Evolutionary conservation across 306 rosid species (phyloP), one percentile per base, ranked within the genome.

Genomic region (Quercus cerris): DNA sequence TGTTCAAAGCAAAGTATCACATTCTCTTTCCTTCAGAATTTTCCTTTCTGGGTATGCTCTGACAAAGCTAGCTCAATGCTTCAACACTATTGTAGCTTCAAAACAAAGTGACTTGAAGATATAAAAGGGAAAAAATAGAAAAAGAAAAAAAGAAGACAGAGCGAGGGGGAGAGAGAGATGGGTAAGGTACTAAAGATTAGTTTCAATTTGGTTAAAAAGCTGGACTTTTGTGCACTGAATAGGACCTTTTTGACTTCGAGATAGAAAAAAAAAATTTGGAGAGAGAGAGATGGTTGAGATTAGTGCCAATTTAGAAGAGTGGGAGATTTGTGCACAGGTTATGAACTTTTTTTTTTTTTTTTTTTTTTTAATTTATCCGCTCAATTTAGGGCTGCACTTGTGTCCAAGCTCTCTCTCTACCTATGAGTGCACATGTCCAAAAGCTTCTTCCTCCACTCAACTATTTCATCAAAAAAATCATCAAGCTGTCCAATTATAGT

Each of bases 381-480:
- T 44, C 27, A n/a, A 61, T 61, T 71, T 61, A 73, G 72, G 71
- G 78, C 75, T 76, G 70, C 74, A 46, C 75, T 66, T 78, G 56
- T 80, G 38, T 62, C 78, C 73, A 75, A 72, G 70, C 49, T 20
- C 49, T 54, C 27, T 81, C 35, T 85, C 91, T 90, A 92, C 74
- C 91, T 90, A 73, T 84, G 87, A 77, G 85, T 86, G 79, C 96
- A 93, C 88, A 93, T 85, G 75, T 93, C 97, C 89, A 90, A 87
- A 89, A 93, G 97, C 84, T 88, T 91, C 88, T 93, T 89, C 83
- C 97, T 93, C 73, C 97, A 94, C 56, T 93, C 97, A 44, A 87
- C 97, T 73, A 93, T 93, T 80, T 93, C 97, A 85, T 93, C 97
- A 73, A 93, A 91, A 85, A 93, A 91, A 88, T 93, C 97, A 89